These are phyloP conservation scores for Hyparrhenia diplandra DNA, from an alignment of 176 grass and related monocot genomes.

Conservation along the genomic window DNA sequence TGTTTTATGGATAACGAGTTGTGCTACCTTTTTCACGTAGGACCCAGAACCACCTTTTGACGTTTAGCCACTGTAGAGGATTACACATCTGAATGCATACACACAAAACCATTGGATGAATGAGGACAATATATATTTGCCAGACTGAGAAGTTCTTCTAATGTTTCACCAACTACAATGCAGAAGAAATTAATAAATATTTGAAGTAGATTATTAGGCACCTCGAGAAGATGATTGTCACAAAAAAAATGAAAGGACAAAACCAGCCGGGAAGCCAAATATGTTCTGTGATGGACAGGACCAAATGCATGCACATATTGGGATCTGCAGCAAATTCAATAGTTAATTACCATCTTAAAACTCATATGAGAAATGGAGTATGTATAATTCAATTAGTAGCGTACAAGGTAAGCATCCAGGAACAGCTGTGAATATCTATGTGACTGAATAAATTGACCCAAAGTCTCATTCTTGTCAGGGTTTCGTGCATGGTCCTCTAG, in stretches of 20 bases:
- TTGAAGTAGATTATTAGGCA: background rate
- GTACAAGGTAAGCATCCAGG: slow-evolving; percentile 17
- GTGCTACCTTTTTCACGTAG: slow-evolving; percentile 56
- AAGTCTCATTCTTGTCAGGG: too few species aligned
- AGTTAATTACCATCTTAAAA: background rate
- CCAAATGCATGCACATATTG: slow-evolving; percentile 79
- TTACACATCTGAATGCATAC: slow-evolving; percentile 54
- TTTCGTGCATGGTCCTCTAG: too few species aligned
- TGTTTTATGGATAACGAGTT: background rate
- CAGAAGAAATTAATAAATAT: too few species aligned
- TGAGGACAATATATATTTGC: background rate
- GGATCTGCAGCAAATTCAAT: slow-evolving; percentile 40
- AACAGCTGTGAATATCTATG: too few species aligned
- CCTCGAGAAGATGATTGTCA: slow-evolving; percentile 80
- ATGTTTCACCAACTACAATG: slow-evolving; percentile 25
- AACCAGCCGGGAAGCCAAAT: slow-evolving; percentile 65
- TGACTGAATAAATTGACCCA: too few species aligned
- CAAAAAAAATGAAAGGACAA: slow-evolving; percentile 71
- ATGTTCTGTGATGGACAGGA: slow-evolving; percentile 60
- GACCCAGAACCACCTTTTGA: slow-evolving; percentile 63
- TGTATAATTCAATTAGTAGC: background rate
- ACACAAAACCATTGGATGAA: background rate
- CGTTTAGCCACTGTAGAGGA: slow-evolving; percentile 71
- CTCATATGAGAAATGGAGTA: background rate
- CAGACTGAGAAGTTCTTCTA: background rate